A percentile compares a stretch with the other conserved stretches of the same genome.
These are phyloP conservation scores for Chaetoceros muelleri DNA, from an alignment of 108 stramenopile genomes.

Conservation along the genomic window DNA sequence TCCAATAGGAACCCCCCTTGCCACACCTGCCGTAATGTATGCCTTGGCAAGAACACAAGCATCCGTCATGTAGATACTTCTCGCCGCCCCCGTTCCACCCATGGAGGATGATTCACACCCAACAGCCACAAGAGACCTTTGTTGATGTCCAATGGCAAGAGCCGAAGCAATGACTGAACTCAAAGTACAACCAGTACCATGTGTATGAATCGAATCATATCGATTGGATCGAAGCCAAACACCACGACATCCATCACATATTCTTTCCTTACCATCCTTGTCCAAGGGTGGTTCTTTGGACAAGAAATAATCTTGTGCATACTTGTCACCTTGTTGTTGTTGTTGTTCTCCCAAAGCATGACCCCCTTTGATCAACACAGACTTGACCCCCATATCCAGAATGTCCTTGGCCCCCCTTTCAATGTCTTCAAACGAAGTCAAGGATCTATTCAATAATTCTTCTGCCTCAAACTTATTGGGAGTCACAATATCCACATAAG, in stretches of 20 bases:
- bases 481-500: constrained; percentile 70
- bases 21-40: constrained; percentile 75
- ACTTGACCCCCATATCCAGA: constrained; percentile 41
- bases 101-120: constrained; percentile 3
- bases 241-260: constrained; percentile 63
- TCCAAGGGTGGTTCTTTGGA: constrained; percentile 12
- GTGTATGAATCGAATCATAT: constrained; percentile 66
- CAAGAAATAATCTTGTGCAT: constrained; percentile 64
- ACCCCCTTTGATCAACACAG: constrained; percentile 91
- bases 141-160: constrained; percentile 58
- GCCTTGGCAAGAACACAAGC: constrained; percentile 79
- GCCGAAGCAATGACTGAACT: constrained; percentile 82
- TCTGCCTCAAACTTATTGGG: constrained; percentile 93
- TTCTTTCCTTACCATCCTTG: constrained; percentile 23
- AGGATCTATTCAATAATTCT: constrained; percentile 48
- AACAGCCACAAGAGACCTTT: constrained; percentile 19
- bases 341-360: constrained; percentile 45
- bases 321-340: constrained; percentile 3
- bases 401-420: constrained; percentile 68
- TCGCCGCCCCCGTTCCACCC: constrained; percentile 37
- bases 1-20: constrained; percentile 51
- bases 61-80: constrained; percentile 46
- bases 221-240: constrained; percentile 63
- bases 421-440: constrained; percentile 56
- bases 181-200: constrained; percentile 88